Percentiles rank a stretch among this genome's conserved stretches.
phyloP scores from a whole-genome alignment of 345 rosid genomes.

The Viola odorata region DNA sequence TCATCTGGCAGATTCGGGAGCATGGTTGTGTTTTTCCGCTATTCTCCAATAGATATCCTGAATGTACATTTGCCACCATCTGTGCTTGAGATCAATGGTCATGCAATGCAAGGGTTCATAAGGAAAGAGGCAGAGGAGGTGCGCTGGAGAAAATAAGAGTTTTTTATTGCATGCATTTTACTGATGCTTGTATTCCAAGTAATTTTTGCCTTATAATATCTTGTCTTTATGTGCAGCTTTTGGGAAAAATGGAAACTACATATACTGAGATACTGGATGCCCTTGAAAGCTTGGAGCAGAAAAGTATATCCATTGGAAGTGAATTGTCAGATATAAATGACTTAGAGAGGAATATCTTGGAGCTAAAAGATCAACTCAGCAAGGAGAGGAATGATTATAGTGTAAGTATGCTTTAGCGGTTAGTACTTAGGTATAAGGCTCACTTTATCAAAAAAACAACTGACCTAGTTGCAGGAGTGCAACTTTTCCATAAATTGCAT shows the following conservation, averaged over 20 bases:
- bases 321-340: slow-evolving; percentile 39
- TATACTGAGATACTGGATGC: slow-evolving; percentile 54
- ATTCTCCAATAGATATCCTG: slow-evolving; percentile 86
- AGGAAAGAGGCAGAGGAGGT: slow-evolving; percentile 81
- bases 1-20: slow-evolving; percentile 65
- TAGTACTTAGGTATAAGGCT: background rate
- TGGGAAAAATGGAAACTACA: slow-evolving; percentile 49
- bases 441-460: background rate
- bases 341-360: slow-evolving; percentile 42
- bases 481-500: too few relatives aligned
- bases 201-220: background rate
- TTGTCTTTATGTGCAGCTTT: slow-evolving; percentile 41
- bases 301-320: slow-evolving; percentile 38
- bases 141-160: slow-evolving; percentile 8
- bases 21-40: slow-evolving; percentile 97
- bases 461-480: too few relatives aligned
- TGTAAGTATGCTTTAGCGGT: slow-evolving; percentile 35
- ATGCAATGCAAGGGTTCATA: slow-evolving; percentile 65
- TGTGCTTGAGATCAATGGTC: slow-evolving; percentile 59
- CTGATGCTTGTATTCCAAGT: background rate
- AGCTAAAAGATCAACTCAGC: slow-evolving; percentile 54
- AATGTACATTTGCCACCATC: slow-evolving; percentile 75
- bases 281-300: slow-evolving; percentile 59
- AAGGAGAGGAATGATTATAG: slow-evolving; percentile 62
- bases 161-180: slow-evolving; percentile 3